Evolutionary conservation across 2,329 filamentous ascomycete genomes (phyloP), one percentile per base, ranked within the genome.

Genomic region (Penicillium griseofulvum): DNA sequence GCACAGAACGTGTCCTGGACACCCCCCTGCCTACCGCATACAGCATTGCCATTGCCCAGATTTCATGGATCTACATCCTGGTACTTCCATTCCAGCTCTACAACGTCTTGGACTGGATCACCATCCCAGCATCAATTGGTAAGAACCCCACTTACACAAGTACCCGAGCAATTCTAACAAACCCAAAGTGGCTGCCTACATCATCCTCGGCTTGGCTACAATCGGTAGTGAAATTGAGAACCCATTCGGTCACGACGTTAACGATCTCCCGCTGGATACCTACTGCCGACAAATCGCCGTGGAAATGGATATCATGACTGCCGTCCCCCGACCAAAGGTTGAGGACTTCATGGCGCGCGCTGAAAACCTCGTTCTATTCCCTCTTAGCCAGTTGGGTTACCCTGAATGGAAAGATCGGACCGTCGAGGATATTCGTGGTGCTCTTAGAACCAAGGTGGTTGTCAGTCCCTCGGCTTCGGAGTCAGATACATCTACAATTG

Each of bases 151-250:
- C 7, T 37, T 14, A 42, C 16, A 26, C 11, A 26, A 28, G 12
- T 12, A n/a, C 3, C 22, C 33, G 19, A 31, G 1, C 7, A 19
- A 28, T 47, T 7, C 54, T 61, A 55, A 58, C 19, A 17, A 5
- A 17, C 31, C 4, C 22, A 7, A 24, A 75, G 73, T 79, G 14
- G 87, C 87, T 3, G 86, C 88, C 3, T 93, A 93, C 73, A 93
- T 94, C 63, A 93, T 94, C 69, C 83, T 94, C 56, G 89, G 88
- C 24, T 84, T 94, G 43, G 81, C 84, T 4, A 80, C 83, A 59
- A 93, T 93, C 65, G 90, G 90, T 37, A 84, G 85, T 59, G 89
- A 94, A 73, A 88, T 94, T 60, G 90, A 94, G 72, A 91, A 94
- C 67, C 90, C 90, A 6, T 94, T 94, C 71, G 90, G 90, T 54